These are phyloP conservation scores for Coniella vitis DNA, from an alignment of 2,329 filamentous ascomycete genomes.

Conservation along the genomic window DNA sequence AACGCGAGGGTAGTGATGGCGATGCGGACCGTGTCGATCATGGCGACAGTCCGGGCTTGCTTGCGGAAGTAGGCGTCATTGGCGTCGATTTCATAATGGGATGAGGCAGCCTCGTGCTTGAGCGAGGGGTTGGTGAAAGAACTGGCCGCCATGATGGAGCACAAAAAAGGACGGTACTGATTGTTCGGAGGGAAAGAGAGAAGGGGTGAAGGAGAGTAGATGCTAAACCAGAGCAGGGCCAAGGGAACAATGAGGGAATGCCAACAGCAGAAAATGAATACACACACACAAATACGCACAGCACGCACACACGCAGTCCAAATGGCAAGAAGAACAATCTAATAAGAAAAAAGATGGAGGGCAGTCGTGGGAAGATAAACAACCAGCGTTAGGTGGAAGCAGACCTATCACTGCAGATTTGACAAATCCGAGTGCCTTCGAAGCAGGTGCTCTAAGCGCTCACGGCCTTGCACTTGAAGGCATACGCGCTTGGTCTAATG, in stretches of 20 bases:
- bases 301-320: too few relatives aligned
- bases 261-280: too few relatives aligned
- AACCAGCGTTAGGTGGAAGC: too few relatives aligned
- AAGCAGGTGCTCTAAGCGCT: too few relatives aligned
- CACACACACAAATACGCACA: too few relatives aligned
- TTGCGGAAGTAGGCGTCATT: slow-evolving; percentile 28
- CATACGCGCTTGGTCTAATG: neutral
- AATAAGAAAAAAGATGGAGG: neutral
- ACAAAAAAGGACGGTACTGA: neutral
- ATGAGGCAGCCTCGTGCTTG: slow-evolving; percentile 26
- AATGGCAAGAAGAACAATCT: too few relatives aligned
- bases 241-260: too few relatives aligned
- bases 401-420: too few relatives aligned
- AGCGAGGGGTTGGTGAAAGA: slow-evolving; percentile 4
- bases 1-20: slow-evolving; percentile 45
- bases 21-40: slow-evolving; percentile 38
- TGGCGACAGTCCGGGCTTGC: slow-evolving; percentile 30
- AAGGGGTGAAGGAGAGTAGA: neutral
- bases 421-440: too few relatives aligned
- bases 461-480: neutral
- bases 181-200: neutral
- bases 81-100: slow-evolving; percentile 44
- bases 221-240: too few relatives aligned
- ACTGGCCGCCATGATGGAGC: slow-evolving; percentile 9
- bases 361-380: too few relatives aligned